Conservation (phyloP, 805 yeast genomes). For the Schizosaccharomyces lindneri region DNA sequence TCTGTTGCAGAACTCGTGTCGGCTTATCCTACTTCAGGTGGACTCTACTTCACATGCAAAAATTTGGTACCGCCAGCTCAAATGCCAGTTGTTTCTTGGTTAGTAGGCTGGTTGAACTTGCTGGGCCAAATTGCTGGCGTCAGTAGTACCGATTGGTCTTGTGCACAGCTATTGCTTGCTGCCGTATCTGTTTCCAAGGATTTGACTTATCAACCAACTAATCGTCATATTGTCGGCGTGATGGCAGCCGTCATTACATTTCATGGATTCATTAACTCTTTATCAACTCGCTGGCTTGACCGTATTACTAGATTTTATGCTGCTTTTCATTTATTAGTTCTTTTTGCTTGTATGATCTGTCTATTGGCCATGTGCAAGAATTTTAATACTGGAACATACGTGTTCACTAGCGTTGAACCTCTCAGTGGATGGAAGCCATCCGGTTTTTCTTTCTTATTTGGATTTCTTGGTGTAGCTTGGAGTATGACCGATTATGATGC, state of each 20-base stretch:
- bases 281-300: conserved; percentile 26
- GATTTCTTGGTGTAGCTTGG: conserved; percentile 48
- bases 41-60: conserved; percentile 9
- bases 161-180: conserved; percentile 15
- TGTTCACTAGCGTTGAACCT: conserved; percentile 24
- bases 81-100: conserved; percentile 10
- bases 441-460: conserved; percentile 38
- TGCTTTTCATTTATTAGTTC: conserved; percentile 23
- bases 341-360: conserved; percentile 27
- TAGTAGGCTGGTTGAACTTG: conserved; percentile 11
- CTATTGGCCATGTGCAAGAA: conserved; percentile 29
- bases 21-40: conserved; percentile 9
- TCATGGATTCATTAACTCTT: conserved; percentile 27
- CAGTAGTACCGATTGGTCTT: conserved; percentile 15
- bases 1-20: conserved; percentile 6
- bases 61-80: conserved; percentile 9
- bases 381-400: conserved; percentile 21
- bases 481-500: conserved; percentile 43
- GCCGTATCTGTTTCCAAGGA: conserved; percentile 12
- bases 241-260: conserved; percentile 25
- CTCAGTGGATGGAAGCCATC: conserved; percentile 25
- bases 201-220: conserved; percentile 13
- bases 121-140: conserved; percentile 12
- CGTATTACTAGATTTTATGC: conserved; percentile 28
- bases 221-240: conserved; percentile 24